phyloP scores from a whole-genome alignment of 2,329 filamentous ascomycete genomes.

The Periglandula ipomoeae region DNA sequence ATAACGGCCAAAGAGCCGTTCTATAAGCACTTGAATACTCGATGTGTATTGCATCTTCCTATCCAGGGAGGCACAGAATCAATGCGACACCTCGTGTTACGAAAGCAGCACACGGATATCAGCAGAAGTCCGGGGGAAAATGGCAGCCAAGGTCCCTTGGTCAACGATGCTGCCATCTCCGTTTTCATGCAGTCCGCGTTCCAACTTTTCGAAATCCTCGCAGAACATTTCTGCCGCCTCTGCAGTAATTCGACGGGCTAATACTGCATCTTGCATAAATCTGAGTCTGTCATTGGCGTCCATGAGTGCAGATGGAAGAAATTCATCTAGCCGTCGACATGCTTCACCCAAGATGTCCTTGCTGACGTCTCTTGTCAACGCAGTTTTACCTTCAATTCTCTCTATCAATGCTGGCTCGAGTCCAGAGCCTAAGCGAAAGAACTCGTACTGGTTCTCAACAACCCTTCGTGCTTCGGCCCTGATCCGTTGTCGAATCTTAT shows the following conservation, averaged over 20 bases:
- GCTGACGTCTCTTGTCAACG: slow-evolving; percentile 34
- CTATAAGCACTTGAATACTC: no score
- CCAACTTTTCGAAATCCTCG: slow-evolving; percentile 62
- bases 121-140: slow-evolving; percentile 50
- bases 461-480: slow-evolving; percentile 47
- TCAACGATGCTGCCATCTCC: slow-evolving; percentile 23
- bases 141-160: slow-evolving; percentile 18
- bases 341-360: slow-evolving; percentile 48
- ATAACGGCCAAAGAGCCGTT: no score
- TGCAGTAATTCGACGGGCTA: slow-evolving; percentile 71
- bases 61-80: neutral
- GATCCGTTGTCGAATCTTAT: slow-evolving; percentile 48
- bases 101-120: slow-evolving; percentile 53
- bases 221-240: slow-evolving; percentile 79
- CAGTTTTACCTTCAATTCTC: slow-evolving; percentile 27
- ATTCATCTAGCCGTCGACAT: slow-evolving; percentile 76
- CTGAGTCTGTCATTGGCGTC: slow-evolving; percentile 80
- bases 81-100: slow-evolving; percentile 14
- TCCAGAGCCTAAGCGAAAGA: slow-evolving; percentile 68
- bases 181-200: slow-evolving; percentile 37
- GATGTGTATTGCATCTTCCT: neutral
- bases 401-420: slow-evolving; percentile 54
- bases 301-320: slow-evolving; percentile 85
- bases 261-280: slow-evolving; percentile 58
- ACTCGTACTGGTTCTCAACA: slow-evolving; percentile 58